Evolutionary conservation across 805 yeast genomes (phyloP), one percentile per base, ranked within the genome.

Genomic region (Komagataella ulmi): DNA sequence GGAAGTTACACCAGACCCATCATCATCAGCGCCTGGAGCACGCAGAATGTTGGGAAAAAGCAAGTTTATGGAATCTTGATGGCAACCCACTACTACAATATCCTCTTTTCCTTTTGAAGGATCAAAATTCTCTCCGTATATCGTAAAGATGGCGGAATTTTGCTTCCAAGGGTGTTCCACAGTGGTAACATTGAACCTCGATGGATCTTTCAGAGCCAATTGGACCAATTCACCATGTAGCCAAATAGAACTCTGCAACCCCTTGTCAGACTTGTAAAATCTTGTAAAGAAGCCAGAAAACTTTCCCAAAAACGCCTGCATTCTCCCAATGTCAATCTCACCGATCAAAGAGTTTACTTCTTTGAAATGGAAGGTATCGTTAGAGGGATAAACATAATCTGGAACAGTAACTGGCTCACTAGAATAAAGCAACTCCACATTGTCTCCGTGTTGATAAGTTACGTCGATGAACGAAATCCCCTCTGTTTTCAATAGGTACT

Each of bases 11-110:
- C 97, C 98, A 3, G 90, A 80, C 2, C 96, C 95, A 65, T 90
- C 86, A 62, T 91, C 98, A 63, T 91, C 98, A 3, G 96, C 97
- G 2, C 98, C 98, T 1, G 97, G 97, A 0, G 96, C 88, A 21
- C 79, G 73, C 56, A 85, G 61, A 17, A 80, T 55, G 47, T 73
- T 73, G 7, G 96, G 97, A 52, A 86, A 73, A 46, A 86, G 57
- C 52, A 87, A 70, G 62, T 88, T 88, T 56, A 83, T 75, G 2
- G 95, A 84, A 63, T 91, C 98, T 61, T 84, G 86, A 67, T 91
- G 98, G 23, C 95, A 85, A 1, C 97, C 97, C 45, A 91, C 76
- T 14, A 91, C 80, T 1, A 91, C 82, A 4, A 73, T 66, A 36
- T 66, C 63, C 4, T 70, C 73, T 47, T 59, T 24, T 54, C 58